Base-by-base conservation (phyloP, 768 basidiomycete genomes). In the Suillus variegatus region DNA sequence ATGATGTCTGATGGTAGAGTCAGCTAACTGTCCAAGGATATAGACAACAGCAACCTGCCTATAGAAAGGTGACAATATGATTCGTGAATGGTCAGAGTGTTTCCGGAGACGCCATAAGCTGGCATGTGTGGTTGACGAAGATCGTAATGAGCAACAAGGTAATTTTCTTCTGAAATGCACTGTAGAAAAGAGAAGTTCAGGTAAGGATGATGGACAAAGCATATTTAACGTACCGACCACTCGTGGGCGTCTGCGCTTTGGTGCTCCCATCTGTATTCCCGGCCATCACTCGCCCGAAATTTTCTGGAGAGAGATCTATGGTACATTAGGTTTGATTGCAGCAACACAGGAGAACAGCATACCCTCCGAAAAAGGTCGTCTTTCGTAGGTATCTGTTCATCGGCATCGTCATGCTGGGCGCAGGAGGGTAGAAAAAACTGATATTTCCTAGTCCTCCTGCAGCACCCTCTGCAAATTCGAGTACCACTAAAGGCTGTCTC, bases 231-330 rank as follows among this genome's bases (percentile, higher is more conserved):
- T 74, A 92, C 91, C 73, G 90, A 82, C 91, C 91, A 93, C 77
- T 92, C 89, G 65, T 91, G 89, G 20, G 83, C 86, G 9, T 81
- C 79, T 38, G 82, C 74, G 47, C 78, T 79, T 38, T 82, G 82
- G 75, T 86, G 79, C 36, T 83, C 82, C 91, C 91, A 93, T 73
- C 81, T 81, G 69, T 92, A 92, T 70, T 92, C 90, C 35, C 81
- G 81, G 41, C 89, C 89, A 72, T 92, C 89, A 47, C 86, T 87
- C 18, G 83, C 90, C 56, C 75, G 78, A 68, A 92, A 93, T 74
- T 89, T 91, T 54, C 91, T 77, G 52, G 85, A 85, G 66, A 91
- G 76, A 10, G 91, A 89, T 60, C 91, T 91, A 67, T 13, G 61
- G 57, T 40, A 16, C 56, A 56, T 55, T 8, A 65, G 43, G 13